phyloP scores from a whole-genome alignment of 1,284 basidiomycete genomes.

The Ustilago nuda region DNA sequence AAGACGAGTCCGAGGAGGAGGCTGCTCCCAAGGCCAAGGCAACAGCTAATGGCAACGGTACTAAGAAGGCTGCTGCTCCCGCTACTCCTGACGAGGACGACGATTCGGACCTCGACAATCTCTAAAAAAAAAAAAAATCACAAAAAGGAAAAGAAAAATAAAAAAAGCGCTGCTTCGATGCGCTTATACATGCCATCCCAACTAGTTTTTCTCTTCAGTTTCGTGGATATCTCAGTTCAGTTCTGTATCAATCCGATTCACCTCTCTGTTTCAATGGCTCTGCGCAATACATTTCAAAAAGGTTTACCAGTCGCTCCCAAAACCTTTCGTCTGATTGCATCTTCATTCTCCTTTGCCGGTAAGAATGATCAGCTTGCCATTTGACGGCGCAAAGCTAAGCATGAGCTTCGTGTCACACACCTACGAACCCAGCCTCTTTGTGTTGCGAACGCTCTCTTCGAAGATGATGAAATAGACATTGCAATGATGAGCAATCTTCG shows the following conservation, averaged over 20 bases:
- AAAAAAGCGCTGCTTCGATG: neutral
- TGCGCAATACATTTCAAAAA: constrained; percentile 2
- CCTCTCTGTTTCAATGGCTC: neutral
- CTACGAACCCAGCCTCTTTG: neutral
- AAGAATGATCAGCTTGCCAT: neutral
- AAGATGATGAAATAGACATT: neutral
- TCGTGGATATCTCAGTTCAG: neutral
- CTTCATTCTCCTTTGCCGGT: neutral
- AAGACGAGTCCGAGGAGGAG: constrained; percentile 27
- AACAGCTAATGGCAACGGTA: constrained; percentile 23
- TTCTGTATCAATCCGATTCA: neutral
- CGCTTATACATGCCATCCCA: neutral
- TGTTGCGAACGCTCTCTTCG: neutral
- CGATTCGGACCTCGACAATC: constrained; percentile 62
- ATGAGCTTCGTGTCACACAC: neutral
- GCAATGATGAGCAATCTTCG: neutral
- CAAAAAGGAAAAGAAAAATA: too few species aligned
- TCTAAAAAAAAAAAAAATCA: constrained; percentile 27
- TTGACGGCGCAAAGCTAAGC: neutral
- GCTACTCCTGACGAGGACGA: constrained; percentile 46
- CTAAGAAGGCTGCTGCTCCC: constrained; percentile 19
- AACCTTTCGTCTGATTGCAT: neutral
- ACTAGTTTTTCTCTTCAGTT: neutral
- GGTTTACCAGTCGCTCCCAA: neutral
- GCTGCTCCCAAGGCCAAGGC: constrained; percentile 20